phyloP scores from a whole-genome alignment of 805 yeast genomes.

The Starmerella bombicola region DNA sequence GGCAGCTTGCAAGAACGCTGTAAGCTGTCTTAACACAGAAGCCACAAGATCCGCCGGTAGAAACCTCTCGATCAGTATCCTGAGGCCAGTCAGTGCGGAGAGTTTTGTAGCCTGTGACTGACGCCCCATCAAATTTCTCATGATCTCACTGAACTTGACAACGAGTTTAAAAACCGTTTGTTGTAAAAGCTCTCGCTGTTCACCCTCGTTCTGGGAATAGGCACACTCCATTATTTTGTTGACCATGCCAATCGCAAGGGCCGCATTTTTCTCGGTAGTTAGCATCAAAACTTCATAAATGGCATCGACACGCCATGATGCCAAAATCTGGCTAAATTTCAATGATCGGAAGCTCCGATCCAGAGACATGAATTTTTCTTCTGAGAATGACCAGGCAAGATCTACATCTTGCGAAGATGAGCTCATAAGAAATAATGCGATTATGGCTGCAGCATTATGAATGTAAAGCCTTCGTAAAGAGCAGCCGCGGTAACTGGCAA shows the following conservation, averaged over 20 bases:
- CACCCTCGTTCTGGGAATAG: conserved; percentile 1
- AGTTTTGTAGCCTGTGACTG: conserved; percentile 59
- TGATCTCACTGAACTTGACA: conserved; percentile 55
- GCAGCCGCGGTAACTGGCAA: conserved; percentile 42
- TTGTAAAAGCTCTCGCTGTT: conserved; percentile 10
- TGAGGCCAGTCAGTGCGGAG: conserved; percentile 48
- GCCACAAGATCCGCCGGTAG: conserved; percentile 10
- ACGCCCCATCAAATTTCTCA: conserved; percentile 59
- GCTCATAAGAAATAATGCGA: conserved; percentile 30
- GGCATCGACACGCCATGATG: conserved; percentile 16
- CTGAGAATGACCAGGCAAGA: conserved; percentile 13
- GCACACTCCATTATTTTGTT: conserved; percentile 10
- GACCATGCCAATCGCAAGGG: conserved; percentile 8
- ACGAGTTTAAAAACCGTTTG: conserved; percentile 33
- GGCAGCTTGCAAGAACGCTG: conserved; percentile 73
- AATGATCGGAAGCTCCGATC: conserved; percentile 10
- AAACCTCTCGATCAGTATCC: conserved; percentile 38
- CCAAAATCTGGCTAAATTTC: conserved; percentile 7
- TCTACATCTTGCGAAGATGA: conserved; percentile 7
- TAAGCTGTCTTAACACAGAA: conserved; percentile 41
- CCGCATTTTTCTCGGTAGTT: conserved; percentile 11
- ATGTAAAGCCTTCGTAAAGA: conserved; percentile 39
- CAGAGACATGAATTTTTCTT: conserved; percentile 8
- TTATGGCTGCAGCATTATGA: conserved; percentile 27
- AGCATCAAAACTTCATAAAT: conserved; percentile 17